Evolutionary conservation across 2,329 filamentous ascomycete species (phyloP).

Genomic region (Fusarium bactridioides): DNA sequence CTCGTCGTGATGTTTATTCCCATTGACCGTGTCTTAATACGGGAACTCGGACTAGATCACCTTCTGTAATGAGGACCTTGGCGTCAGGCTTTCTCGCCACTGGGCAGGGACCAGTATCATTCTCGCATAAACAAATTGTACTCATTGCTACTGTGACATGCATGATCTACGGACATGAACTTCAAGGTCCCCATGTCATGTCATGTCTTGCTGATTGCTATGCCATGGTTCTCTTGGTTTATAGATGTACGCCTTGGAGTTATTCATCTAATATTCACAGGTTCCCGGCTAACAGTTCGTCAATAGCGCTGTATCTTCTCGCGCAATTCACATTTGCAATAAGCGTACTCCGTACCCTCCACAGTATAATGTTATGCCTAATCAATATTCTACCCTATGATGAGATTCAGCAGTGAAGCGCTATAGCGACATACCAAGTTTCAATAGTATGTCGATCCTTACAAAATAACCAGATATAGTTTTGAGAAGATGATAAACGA

Average conservation of each 20-base stretch:
- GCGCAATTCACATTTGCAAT: not conserved
- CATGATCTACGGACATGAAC: not conserved
- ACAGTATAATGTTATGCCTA: not conserved
- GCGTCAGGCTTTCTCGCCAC: not conserved
- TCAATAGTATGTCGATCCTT: not conserved
- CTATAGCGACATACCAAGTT: not conserved
- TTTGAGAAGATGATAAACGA: not conserved
- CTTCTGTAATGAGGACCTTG: slow-evolving; percentile 2
- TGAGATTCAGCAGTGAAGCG: not conserved
- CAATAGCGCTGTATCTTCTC: not conserved
- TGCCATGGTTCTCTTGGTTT: not conserved
- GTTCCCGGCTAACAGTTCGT: not conserved
- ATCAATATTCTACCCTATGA: no score
- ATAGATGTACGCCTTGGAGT: not conserved
- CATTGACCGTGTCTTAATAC: not conserved
- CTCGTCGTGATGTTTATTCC: slow-evolving; percentile 1
- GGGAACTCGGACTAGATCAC: not conserved
- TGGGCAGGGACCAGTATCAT: not conserved
- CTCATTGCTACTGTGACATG: not conserved
- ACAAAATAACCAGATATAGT: no score
- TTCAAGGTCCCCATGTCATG: not conserved
- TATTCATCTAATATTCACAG: not conserved
- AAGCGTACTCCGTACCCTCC: no score
- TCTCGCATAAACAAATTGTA: not conserved
- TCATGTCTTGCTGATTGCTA: not conserved